Evolutionary conservation across 2,329 filamentous ascomycete species (phyloP), one percentile per base, ranked within the genome.

Genomic region (Sporothrix humicola): DNA sequence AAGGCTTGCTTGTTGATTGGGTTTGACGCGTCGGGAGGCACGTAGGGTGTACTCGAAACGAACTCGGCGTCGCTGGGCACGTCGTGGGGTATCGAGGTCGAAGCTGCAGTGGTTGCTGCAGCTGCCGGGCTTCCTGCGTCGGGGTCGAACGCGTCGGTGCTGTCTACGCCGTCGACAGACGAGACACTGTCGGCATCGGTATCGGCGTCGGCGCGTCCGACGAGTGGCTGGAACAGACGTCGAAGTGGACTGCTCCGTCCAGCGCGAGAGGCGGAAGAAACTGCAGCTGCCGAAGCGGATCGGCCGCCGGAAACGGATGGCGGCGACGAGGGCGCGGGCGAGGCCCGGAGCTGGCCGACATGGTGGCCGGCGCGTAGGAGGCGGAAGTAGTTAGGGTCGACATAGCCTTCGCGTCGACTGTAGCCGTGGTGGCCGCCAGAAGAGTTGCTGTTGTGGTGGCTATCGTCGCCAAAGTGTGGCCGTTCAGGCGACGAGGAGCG

Each of bases 361-460:
- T 79, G 82, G 73, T 82, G 77, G 81, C 84, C 82, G 78, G 86
- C 81, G 82, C 90, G 92, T 56, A 99, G 90, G 92, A 98, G 95
- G 79, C 93, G 93, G 82, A 99, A 99, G 85, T 99, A 99, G 70
- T 94, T 90, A 2, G 95, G 95, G 79, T 95, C 92, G 77, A 98
- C 92, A 80, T 95, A 98, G 73, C 91, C 88, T 68, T 92, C 87
- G 77, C 81, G 81, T 48, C 83, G 83, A 50, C 26, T 72, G 31
- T 48, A 50, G 69, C 81, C 82, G 78, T 58, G 50, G 48, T 52
- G 48, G 68, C 73, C 52, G 68, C 73, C 52, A 12, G 20, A 15
- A 9, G 52, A 23, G 54, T 15, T 17, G 44, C n/a, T 50, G 73
- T 9, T 59, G 52, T 48, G 26, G 44, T 48, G 23, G 26, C 23